Evolutionary conservation across 768 basidiomycete genomes (phyloP).

Genomic region (Collybia nuda): DNA sequence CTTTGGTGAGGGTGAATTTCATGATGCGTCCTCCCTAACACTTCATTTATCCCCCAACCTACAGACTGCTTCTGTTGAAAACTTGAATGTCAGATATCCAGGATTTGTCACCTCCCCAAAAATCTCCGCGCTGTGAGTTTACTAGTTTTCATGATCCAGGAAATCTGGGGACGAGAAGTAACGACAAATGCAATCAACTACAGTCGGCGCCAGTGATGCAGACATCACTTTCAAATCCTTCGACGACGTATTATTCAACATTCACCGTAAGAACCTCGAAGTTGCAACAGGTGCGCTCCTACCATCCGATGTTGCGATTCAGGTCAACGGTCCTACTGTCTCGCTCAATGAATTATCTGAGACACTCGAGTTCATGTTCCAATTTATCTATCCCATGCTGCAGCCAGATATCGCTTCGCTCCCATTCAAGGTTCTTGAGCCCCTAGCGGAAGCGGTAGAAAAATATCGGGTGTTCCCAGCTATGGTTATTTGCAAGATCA

Average conservation of each 20-base stretch:
- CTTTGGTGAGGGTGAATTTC: no score
- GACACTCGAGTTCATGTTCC: constrained; percentile 25
- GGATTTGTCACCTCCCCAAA: no score
- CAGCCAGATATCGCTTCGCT: constrained; percentile 18
- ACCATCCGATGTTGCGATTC: constrained; percentile 15
- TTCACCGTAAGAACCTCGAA: constrained; percentile 22
- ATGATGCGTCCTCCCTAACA: no score
- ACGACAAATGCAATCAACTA: no score
- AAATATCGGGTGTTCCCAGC: constrained; percentile 30
- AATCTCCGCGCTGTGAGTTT: no score
- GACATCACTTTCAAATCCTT: constrained; percentile 21
- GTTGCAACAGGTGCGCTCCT: constrained; percentile 21
- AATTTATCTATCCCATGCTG: constrained; percentile 23
- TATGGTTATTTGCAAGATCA: constrained; percentile 23
- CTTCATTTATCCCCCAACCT: no score
- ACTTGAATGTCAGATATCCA: no score
- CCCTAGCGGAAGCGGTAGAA: constrained; percentile 28
- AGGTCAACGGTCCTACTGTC: constrained; percentile 18
- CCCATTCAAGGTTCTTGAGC: constrained; percentile 12
- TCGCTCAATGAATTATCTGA: constrained; percentile 18
- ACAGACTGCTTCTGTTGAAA: no score
- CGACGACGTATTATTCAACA: constrained; percentile 18
- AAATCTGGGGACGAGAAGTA: no score
- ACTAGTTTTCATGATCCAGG: no score
- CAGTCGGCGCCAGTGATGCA: constrained; percentile 11